These are phyloP conservation scores for Penicillium sp. DNA, from an alignment of 2,329 filamentous ascomycete species.

Conservation along the genomic window DNA sequence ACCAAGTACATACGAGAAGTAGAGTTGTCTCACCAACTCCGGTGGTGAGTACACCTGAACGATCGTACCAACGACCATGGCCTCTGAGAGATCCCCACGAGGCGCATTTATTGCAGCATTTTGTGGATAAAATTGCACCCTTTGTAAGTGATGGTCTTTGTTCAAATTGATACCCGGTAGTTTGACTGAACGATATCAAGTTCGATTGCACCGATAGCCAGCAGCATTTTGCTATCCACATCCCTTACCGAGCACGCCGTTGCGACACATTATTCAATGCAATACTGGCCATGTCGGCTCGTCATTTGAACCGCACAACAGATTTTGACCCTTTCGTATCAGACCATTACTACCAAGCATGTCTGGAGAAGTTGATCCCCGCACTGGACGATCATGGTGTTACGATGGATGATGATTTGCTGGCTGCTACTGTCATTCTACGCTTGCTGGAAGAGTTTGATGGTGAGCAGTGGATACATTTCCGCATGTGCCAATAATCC, in stretches of 20 bases:
- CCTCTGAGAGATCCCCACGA: constrained; percentile 21
- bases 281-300: constrained; percentile 43
- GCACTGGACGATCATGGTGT: constrained; percentile 40
- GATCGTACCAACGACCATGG: constrained; percentile 10
- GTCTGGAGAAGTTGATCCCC: constrained; percentile 42
- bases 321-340: constrained; percentile 42
- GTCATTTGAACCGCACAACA: constrained; percentile 41
- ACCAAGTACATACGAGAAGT: neutral
- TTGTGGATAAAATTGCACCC: constrained; percentile 19
- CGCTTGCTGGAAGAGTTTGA: constrained; percentile 45
- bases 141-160: constrained; percentile 12
- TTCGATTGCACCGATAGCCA: constrained; percentile 28
- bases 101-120: constrained; percentile 18
- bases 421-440: constrained; percentile 43
- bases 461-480: constrained; percentile 20
- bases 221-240: constrained; percentile 28
- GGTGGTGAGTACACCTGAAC: neutral
- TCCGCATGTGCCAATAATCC: neutral
- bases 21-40: neutral
- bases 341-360: constrained; percentile 43
- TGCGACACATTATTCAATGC: constrained; percentile 41
- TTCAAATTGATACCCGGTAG: neutral
- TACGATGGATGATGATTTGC: constrained; percentile 40
- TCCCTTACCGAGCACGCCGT: constrained; percentile 21
- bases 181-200: constrained; percentile 12